Evolutionary conservation across 2,329 filamentous ascomycete genomes (phyloP).

Genomic region (Colletotrichum lindemuthianum): DNA sequence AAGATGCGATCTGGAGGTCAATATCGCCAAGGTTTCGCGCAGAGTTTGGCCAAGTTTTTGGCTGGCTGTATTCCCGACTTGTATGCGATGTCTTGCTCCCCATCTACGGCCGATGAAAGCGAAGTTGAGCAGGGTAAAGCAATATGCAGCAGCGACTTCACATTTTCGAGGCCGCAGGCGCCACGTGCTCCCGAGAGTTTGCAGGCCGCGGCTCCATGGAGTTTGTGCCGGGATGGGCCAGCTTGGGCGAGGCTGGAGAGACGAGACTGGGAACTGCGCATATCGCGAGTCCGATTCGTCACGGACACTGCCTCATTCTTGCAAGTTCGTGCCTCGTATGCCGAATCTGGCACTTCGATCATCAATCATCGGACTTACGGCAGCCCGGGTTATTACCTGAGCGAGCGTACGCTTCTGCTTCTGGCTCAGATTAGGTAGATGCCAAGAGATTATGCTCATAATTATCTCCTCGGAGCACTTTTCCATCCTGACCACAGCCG

Average conservation of each 20-base stretch:
- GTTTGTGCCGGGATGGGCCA: conserved; percentile 2
- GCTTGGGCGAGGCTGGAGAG: conserved; percentile 18
- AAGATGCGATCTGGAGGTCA: not conserved
- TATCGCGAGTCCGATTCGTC: conserved; percentile 1
- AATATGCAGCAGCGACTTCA: not conserved
- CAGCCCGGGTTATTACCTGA: not conserved
- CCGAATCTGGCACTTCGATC: no score
- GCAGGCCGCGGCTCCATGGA: not conserved
- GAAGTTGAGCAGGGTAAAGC: no score
- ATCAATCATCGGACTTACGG: no score
- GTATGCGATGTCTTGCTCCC: not conserved
- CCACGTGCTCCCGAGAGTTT: conserved; percentile 26
- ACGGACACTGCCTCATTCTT: not conserved
- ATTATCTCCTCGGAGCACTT: conserved; percentile 15
- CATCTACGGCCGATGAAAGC: not conserved
- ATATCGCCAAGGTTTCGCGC: conserved; percentile 6
- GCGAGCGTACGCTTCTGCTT: conserved; percentile 9
- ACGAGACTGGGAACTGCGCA: not conserved
- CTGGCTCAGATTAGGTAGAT: not conserved
- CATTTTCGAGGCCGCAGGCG: conserved; percentile 1
- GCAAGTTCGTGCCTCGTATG: no score
- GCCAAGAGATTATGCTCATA: conserved; percentile 12
- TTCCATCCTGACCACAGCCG: not conserved
- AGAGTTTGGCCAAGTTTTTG: conserved; percentile 5
- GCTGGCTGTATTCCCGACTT: not conserved